Conservation (phyloP, 2,329 filamentous ascomycete genomes). For the Colletotrichum cuscutae region DNA sequence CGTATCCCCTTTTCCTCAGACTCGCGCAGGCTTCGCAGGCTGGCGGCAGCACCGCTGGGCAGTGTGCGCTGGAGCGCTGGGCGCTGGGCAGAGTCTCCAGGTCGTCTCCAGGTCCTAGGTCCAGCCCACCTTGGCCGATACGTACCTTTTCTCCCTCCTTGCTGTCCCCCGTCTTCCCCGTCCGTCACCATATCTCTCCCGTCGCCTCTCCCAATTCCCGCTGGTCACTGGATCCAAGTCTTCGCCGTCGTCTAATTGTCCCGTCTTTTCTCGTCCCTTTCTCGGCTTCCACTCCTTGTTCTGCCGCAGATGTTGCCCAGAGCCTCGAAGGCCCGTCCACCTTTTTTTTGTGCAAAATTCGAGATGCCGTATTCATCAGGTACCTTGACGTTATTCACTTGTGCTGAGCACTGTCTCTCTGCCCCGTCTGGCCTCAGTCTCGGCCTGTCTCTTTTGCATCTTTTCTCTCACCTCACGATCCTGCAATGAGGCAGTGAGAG, state of each 20-base stretch:
- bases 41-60: not conserved
- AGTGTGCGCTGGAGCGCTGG: no score
- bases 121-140: not conserved
- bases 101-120: not conserved
- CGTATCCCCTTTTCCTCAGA: not conserved
- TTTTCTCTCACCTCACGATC: not conserved
- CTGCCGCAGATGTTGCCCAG: not conserved
- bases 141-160: not conserved
- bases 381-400: not conserved
- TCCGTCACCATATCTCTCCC: no score
- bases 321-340: not conserved
- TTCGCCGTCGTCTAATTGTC: slow-evolving; percentile 35
- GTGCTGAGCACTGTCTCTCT: not conserved
- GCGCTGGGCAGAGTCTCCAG: not conserved
- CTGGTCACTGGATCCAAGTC: not conserved
- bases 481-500: not conserved
- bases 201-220: not conserved
- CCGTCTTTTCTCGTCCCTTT: slow-evolving; percentile 28
- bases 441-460: not conserved
- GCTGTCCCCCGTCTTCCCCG: not conserved
- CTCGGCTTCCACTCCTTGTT: slow-evolving; percentile 16
- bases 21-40: not conserved
- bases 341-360: not conserved
- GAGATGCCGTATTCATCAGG: not conserved
- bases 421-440: not conserved